A percentile compares a stretch with the other conserved stretches of the same genome.
phyloP scores from a whole-genome alignment of 2,329 filamentous ascomycete genomes.

The Trichoderma breve region DNA sequence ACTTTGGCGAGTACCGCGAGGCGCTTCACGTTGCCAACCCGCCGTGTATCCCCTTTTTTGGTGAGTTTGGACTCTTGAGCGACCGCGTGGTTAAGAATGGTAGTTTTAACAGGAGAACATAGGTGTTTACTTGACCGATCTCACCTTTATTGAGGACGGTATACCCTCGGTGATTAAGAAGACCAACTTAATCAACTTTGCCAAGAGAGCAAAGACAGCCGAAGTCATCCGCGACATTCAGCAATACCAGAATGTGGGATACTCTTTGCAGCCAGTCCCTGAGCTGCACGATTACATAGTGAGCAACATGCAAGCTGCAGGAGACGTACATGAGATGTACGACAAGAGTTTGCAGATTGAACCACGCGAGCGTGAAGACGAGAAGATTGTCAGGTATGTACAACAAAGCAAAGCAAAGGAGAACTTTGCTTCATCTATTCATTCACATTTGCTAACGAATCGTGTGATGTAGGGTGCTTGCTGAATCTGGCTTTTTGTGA shows the following conservation, averaged over 20 bases:
- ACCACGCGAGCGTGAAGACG: slow-evolving; percentile 93
- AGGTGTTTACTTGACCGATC: slow-evolving; percentile 95
- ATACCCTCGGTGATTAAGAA: slow-evolving; percentile 96
- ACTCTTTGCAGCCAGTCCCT: slow-evolving; percentile 80
- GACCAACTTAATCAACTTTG: slow-evolving; percentile 96
- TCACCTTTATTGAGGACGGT: slow-evolving; percentile 98
- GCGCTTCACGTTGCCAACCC: slow-evolving; percentile 89
- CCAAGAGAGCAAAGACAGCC: slow-evolving; percentile 95
- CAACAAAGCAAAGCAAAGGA: neutral
- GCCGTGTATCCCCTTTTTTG: slow-evolving; percentile 97
- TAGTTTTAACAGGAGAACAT: neutral
- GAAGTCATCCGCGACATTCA: slow-evolving; percentile 98
- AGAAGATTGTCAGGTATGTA: slow-evolving; percentile 95
- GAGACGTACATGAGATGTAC: slow-evolving; percentile 99
- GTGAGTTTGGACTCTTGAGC: slow-evolving; percentile 44
- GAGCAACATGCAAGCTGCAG: slow-evolving; percentile 91
- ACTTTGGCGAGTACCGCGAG: slow-evolving; percentile 96
- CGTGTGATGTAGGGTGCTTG: slow-evolving; percentile 48
- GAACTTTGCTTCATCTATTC: neutral
- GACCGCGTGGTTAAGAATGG: fast-evolving
- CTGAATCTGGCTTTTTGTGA: slow-evolving; percentile 61
- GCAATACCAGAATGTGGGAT: slow-evolving; percentile 98
- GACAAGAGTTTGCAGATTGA: slow-evolving; percentile 93
- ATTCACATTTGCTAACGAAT: neutral
- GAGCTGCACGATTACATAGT: slow-evolving; percentile 97